Percentiles rank a stretch among this genome's conserved stretches.
Conservation (phyloP, 148 eudicot genomes). For the Silene latifolia region DNA sequence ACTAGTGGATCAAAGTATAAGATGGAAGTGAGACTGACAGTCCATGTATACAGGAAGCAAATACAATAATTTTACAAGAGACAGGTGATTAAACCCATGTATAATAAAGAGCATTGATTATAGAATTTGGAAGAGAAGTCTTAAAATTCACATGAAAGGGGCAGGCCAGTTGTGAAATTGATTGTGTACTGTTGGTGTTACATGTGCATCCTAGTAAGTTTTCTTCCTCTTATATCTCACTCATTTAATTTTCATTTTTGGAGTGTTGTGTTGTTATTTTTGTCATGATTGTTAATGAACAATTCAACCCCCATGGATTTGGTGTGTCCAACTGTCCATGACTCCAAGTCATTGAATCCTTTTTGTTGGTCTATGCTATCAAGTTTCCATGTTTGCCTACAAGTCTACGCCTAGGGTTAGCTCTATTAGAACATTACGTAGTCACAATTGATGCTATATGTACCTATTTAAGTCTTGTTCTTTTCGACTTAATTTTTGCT, state of each 20-base stretch:
- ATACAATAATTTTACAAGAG: neutral
- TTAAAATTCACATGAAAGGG: slow-evolving; percentile 27
- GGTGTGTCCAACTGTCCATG: neutral
- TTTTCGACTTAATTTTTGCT: too few species aligned
- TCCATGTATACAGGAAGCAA: neutral
- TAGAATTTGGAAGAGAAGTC: slow-evolving; percentile 5
- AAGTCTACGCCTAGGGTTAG: neutral
- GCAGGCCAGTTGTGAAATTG: neutral
- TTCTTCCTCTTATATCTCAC: slow-evolving; percentile 1
- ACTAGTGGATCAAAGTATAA: neutral
- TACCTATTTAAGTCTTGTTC: too few species aligned
- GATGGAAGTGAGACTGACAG: neutral
- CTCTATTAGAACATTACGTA: neutral
- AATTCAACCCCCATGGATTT: neutral
- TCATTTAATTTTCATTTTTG: slow-evolving; percentile 13
- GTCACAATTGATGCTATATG: neutral
- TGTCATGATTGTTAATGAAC: slow-evolving; percentile 7
- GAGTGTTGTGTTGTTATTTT: slow-evolving; percentile 1
- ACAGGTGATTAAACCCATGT: slow-evolving; percentile 10
- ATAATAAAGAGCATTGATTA: slow-evolving; percentile 12
- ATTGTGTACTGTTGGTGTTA: slow-evolving; percentile 18
- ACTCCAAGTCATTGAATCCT: neutral
- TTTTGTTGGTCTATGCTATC: slow-evolving; percentile 13
- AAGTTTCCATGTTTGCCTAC: slow-evolving; percentile 6
- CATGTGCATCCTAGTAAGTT: slow-evolving; percentile 26